These are phyloP conservation scores for Ceratobasidium sp. DNA, from an alignment of 1,284 basidiomycete species.

Conservation along the genomic window DNA sequence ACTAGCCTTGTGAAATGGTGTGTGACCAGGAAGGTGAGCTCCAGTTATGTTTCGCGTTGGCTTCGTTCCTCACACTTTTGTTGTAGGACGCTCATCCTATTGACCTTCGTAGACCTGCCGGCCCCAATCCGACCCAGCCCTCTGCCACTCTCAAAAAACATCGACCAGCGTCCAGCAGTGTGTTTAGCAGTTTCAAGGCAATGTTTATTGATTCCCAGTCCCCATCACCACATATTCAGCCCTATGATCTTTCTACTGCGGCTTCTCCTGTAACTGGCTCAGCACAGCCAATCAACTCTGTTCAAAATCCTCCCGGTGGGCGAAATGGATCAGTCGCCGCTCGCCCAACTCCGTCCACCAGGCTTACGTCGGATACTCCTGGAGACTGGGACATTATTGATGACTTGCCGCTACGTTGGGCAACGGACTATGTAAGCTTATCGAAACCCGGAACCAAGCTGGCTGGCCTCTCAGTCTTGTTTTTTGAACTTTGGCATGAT, in stretches of 20 bases:
- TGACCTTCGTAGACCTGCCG: conserved; percentile 61
- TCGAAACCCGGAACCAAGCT: conserved; percentile 70
- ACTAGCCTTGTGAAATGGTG: conserved; percentile 76
- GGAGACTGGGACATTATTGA: conserved; percentile 76
- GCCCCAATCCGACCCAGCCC: conserved; percentile 53
- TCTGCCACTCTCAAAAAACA: conserved; percentile 27
- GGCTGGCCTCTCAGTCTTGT: conserved; percentile 62
- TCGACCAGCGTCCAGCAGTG: conserved; percentile 11
- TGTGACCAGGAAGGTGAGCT: conserved; percentile 65
- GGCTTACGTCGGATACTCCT: conserved; percentile 51
- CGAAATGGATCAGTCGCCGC: conserved; percentile 44
- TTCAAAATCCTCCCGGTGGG: conserved; percentile 44
- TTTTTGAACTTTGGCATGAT: conserved; percentile 67
- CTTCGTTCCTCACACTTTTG: conserved; percentile 29
- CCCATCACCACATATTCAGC: conserved; percentile 28
- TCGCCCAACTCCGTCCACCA: conserved; percentile 43
- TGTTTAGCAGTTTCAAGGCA: conserved; percentile 35
- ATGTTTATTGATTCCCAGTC: conserved; percentile 37
- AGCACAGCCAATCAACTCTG: not conserved
- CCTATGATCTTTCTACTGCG: conserved; percentile 46
- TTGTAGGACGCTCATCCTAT: conserved; percentile 65
- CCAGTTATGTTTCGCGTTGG: not conserved
- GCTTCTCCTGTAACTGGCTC: conserved; percentile 8
- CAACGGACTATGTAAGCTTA: conserved; percentile 78
- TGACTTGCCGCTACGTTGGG: conserved; percentile 78